Evolutionary conservation across 1,139 yeast genomes (phyloP), one percentile per base, ranked within the genome.

Genomic region (Candida sp.): DNA sequence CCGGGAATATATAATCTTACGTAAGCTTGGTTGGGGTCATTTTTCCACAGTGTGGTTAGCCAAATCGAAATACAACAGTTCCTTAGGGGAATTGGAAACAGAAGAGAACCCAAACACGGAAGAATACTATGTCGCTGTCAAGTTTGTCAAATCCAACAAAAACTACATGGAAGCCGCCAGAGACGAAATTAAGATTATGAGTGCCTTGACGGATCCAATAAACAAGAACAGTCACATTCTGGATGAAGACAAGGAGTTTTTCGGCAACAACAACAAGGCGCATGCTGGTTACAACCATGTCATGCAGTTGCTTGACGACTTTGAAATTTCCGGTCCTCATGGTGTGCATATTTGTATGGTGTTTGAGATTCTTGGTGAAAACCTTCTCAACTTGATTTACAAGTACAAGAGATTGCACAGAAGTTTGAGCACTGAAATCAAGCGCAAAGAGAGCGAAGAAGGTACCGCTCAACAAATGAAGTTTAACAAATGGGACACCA

Each of bases 21-120:
- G 77, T 23, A 75, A 75, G 56, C 62, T 76, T 12, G 97, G 97
- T 6, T 90, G 96, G 96, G 97, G 97, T 43, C 96, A 90, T 66
- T 90, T 90, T 63, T 85, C 92, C 33, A 90, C 96, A 1, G 97
- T 90, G 33, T 90, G 97, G 97, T 74, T 90, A 28, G 94, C 96
- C 7, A 66, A 75, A 45, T 70, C 70, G 48, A 65, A 71, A 57
- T 71, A 64, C 54, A 68, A 65, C 49, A 65, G 45, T 3, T 39
- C 44, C 23, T 46, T 54, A 22, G 34, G 30, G n/a, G 49, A 43
- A n/a, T 17, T 17, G 32, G 51, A 45, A 26, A 8, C 38, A 11
- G 17, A 38, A 8, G 6, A 4, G 22, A 31, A 33, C 9, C 41
- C 49, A 11, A 58, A 57, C 33, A 46, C 47, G 7, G 32, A 50